A percentile compares a stretch with the other conserved stretches of the same genome.
Conservation (phyloP, 495 filamentous ascomycete genomes). For the Lophiotrema nucula region DNA sequence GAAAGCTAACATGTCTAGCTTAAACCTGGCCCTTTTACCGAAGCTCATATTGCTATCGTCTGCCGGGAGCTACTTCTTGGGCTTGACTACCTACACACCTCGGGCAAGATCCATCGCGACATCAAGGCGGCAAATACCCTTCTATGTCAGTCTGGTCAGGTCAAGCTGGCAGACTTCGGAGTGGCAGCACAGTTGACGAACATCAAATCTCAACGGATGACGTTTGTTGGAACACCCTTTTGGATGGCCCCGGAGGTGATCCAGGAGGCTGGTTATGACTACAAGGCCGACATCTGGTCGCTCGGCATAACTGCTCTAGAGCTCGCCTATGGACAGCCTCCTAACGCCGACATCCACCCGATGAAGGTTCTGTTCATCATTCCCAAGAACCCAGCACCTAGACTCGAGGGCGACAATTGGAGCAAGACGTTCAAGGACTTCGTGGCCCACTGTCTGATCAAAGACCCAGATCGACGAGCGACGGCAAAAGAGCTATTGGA, state of each 20-base stretch:
- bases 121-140: slow-evolving; percentile 94
- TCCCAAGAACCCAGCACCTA: slow-evolving; percentile 84
- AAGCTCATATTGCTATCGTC: slow-evolving; percentile 91
- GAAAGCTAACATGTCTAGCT: slow-evolving; percentile 54
- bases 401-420: slow-evolving; percentile 78
- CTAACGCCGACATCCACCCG: slow-evolving; percentile 84
- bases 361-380: slow-evolving; percentile 99
- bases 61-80: slow-evolving; percentile 87
- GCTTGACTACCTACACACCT: slow-evolving; percentile 87
- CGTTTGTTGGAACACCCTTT: slow-evolving; percentile 97
- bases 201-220: slow-evolving; percentile 96
- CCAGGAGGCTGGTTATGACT: slow-evolving; percentile 93
- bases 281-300: slow-evolving; percentile 97
- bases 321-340: slow-evolving; percentile 87
- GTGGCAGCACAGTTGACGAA: slow-evolving; percentile 95
- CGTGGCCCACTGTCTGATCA: slow-evolving; percentile 81
- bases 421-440: slow-evolving; percentile 94
- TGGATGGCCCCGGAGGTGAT: slow-evolving; percentile 99
- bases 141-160: slow-evolving; percentile 76
- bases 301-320: slow-evolving; percentile 95
- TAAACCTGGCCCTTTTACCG: slow-evolving; percentile 87
- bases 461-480: slow-evolving; percentile 80
- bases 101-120: slow-evolving; percentile 96
- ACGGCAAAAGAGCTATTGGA: slow-evolving; percentile 85
- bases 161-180: slow-evolving; percentile 97